A percentile compares a stretch with the other conserved stretches of the same genome.
Evolutionary conservation across 768 basidiomycete genomes (phyloP).

Genomic region (Auriculariales sp.): DNA sequence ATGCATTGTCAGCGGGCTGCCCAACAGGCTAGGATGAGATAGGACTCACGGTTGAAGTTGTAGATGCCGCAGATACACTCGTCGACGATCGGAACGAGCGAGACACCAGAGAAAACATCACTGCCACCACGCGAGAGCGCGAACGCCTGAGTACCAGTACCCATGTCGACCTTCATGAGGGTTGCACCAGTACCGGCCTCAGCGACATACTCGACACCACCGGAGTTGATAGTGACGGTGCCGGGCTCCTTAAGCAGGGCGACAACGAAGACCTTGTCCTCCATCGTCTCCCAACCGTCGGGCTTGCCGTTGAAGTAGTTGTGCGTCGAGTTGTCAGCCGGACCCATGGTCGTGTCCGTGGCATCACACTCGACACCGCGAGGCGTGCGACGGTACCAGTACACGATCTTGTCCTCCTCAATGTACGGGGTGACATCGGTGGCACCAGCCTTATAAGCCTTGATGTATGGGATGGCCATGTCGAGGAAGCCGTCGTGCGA

Average conservation of each 20-base stretch:
- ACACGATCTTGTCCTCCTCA: constrained; percentile 15
- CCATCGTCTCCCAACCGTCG: constrained; percentile 14
- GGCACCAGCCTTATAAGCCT: constrained; percentile 16
- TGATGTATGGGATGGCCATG: constrained; percentile 18
- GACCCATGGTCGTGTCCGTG: constrained; percentile 12
- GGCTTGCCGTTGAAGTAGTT: constrained; percentile 13
- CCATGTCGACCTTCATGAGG: constrained; percentile 15
- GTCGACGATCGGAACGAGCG: constrained; percentile 8
- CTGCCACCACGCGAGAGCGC: constrained; percentile 8
- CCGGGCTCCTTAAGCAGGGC: constrained; percentile 14
- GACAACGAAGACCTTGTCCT: constrained; percentile 17
- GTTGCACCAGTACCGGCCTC: constrained; percentile 14
- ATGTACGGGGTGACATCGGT: constrained; percentile 9
- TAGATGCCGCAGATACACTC: constrained; percentile 16
- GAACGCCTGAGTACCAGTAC: constrained; percentile 15
- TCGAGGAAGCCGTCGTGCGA: constrained; percentile 17
- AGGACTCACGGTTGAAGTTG: constrained; percentile 15
- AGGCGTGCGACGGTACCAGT: constrained; percentile 18
- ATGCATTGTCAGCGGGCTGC: neutral
- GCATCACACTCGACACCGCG: constrained; percentile 16
- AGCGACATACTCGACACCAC: constrained; percentile 9
- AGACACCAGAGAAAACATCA: constrained; percentile 4
- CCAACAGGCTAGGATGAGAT: neutral
- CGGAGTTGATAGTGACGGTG: constrained; percentile 15
- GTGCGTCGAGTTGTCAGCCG: neutral